A percentile compares a stretch with the other conserved stretches of the same genome.
phyloP scores from a whole-genome alignment of 2,329 filamentous ascomycete genomes.

The Curvularia lunata region DNA sequence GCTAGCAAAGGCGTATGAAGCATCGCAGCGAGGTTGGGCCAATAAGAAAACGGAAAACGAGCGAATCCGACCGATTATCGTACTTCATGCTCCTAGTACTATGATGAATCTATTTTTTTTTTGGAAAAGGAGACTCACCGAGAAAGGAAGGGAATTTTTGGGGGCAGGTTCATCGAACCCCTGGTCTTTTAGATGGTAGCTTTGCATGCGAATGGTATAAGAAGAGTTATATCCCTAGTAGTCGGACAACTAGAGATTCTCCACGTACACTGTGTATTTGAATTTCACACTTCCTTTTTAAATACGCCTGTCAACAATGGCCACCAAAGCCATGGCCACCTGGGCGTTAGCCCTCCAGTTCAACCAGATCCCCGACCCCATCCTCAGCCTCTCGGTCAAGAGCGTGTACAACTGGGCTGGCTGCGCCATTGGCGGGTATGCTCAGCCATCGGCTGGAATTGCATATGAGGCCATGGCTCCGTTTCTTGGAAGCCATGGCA shows the following conservation, averaged over 20 bases:
- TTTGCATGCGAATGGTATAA: background rate
- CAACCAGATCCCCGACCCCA: background rate
- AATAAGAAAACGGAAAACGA: background rate
- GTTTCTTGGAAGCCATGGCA: conserved; percentile 49
- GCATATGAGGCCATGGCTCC: conserved; percentile 44
- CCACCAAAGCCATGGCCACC: background rate
- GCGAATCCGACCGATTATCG: background rate
- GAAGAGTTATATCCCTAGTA: background rate
- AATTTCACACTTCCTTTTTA: background rate
- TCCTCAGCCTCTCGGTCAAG: conserved; percentile 25
- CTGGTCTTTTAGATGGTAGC: background rate
- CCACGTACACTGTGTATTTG: background rate
- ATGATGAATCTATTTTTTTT: background rate
- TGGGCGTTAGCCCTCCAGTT: conserved; percentile 3
- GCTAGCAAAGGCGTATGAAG: background rate
- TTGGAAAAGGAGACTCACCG: background rate
- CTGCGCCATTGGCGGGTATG: conserved; percentile 59
- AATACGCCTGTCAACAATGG: background rate
- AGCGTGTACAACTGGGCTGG: conserved; percentile 61
- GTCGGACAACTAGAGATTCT: background rate
- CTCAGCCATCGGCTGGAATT: conserved; percentile 55
- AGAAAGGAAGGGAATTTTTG: background rate
- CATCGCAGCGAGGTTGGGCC: background rate
- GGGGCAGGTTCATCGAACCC: background rate
- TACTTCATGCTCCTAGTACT: background rate